Base-by-base conservation (phyloP, 129 eudicot genomes). In the Chrysanthemum lavandulifolium region DNA sequence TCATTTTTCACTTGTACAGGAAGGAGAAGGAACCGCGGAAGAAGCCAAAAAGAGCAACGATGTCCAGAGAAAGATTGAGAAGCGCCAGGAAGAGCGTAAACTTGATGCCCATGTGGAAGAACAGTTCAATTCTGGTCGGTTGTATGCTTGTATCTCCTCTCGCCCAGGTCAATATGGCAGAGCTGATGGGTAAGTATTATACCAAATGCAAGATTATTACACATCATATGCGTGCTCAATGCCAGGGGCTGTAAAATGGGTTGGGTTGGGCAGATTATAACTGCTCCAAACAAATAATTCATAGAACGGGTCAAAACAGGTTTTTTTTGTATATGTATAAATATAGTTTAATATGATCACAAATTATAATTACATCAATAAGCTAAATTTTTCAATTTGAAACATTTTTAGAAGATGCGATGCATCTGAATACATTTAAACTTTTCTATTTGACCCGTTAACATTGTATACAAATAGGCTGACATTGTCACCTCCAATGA, bases 41-140 rank as follows among this genome's bases (percentile, higher is more conserved):
- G 79, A 53, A 54, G 10, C 58, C 5, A 75, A 65, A n/a, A 65
- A 75, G 71, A 75, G 79, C 27, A 75, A 75, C 57, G 73, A 75
- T 65, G 73, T 75, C 10, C 72, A 53, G 21, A 75, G 79, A 68
- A 75, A 75, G 57, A 65, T 75, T 4, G 79, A 75, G 73, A 66
- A 55, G 57, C 73, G 67, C 43, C 73, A 66, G 45, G 67, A 65
- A 56, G 79, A 66, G 11, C 73, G 79, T 27, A 75, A 75, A 51
- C 67, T 75, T 65, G 79, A 75, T 66, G 6, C 79, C 6, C 79
- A 75, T 58, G 65, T 75, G 10, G 79, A 75, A 75, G 79, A 66
- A 43, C 67, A 75, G 67, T 75, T 75, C 27, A 54, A 58, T 43
- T 69, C n/a, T n/a, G n/a, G n/a, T 15, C 18, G 79, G 66, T 53